Conservation (phyloP, 108 stramenopile species). For the Pseudonitzschia delicatissima region DNA sequence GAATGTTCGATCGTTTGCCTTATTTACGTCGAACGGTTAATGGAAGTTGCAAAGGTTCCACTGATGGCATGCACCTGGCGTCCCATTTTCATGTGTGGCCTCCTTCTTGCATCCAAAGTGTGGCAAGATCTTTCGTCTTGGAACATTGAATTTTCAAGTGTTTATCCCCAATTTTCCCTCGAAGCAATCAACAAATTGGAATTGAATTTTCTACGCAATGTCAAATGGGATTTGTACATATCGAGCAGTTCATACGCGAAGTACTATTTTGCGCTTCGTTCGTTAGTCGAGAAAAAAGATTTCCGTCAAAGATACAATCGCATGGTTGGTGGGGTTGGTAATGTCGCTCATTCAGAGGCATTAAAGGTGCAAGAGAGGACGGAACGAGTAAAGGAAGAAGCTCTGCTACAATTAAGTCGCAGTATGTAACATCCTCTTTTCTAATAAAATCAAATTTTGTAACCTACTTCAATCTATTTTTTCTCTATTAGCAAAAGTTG, state of each 20-base stretch:
- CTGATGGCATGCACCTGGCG: conserved; percentile 91
- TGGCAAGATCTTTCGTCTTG: conserved; percentile 98
- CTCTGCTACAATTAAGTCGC: conserved; percentile 71
- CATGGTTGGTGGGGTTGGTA: conserved; percentile 74
- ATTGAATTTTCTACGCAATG: conserved; percentile 73
- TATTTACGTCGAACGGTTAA: conserved; percentile 96
- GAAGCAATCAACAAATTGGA: conserved; percentile 92
- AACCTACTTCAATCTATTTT: too few species aligned
- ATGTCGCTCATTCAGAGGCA: conserved; percentile 77
- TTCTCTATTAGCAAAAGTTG: too few species aligned
- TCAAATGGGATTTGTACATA: conserved; percentile 98
- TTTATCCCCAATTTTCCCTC: conserved; percentile 94
- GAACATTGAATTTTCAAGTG: conserved; percentile 97
- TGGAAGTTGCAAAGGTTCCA: conserved; percentile 92
- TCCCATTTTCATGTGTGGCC: conserved; percentile 93
- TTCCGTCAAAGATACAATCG: conserved; percentile 74
- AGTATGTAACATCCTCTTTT: too few species aligned
- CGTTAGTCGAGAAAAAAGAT: conserved; percentile 84
- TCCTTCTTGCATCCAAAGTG: conserved; percentile 97
- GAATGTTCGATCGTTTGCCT: conserved; percentile 98
- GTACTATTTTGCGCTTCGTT: conserved; percentile 97
- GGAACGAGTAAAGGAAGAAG: conserved; percentile 79
- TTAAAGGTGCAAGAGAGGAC: conserved; percentile 71
- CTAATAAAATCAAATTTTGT: too few species aligned
- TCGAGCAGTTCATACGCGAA: conserved; percentile 95